Conservation (phyloP, 2,329 filamentous ascomycete species). For the Zymoseptoria tritici region DNA sequence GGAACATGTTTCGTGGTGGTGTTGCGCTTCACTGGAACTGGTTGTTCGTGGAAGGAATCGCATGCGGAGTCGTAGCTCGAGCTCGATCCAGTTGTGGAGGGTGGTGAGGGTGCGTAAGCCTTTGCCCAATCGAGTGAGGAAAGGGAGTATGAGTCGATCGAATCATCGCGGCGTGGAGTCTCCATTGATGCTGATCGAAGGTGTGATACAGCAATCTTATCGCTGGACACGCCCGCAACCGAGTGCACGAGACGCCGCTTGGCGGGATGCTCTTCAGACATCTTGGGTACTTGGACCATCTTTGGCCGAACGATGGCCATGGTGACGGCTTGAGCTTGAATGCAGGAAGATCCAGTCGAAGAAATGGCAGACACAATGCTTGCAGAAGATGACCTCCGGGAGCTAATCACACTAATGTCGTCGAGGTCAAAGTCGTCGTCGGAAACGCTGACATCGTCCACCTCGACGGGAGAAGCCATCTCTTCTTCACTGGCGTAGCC, state of each 20-base stretch:
- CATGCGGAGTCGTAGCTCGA: conserved; percentile 4
- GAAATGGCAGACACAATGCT: background rate
- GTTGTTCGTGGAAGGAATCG: conserved; percentile 5
- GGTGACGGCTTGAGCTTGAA: conserved; percentile 21
- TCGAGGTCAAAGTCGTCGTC: conserved; percentile 11
- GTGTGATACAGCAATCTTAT: background rate
- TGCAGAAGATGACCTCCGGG: conserved; percentile 1
- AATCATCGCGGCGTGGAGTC: background rate
- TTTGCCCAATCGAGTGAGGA: conserved; percentile 9
- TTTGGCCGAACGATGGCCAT: conserved; percentile 24
- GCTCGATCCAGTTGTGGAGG: conserved; percentile 18
- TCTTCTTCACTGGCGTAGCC: conserved; percentile 28
- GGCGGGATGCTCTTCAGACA: conserved; percentile 5
- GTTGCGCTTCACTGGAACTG: conserved; percentile 1
- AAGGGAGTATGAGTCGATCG: background rate
- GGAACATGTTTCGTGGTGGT: conserved; percentile 13
- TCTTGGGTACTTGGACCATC: conserved; percentile 23
- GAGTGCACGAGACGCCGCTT: background rate
- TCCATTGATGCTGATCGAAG: background rate
- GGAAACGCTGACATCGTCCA: conserved; percentile 16
- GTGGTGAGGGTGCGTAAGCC: conserved; percentile 13
- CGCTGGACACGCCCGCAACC: background rate
- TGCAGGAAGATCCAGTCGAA: conserved; percentile 17
- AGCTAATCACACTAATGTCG: conserved; percentile 9
- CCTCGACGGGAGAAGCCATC: conserved; percentile 20